phyloP scores from a whole-genome alignment of 176 grass and related monocot species.

The Elaeis guineensis region DNA sequence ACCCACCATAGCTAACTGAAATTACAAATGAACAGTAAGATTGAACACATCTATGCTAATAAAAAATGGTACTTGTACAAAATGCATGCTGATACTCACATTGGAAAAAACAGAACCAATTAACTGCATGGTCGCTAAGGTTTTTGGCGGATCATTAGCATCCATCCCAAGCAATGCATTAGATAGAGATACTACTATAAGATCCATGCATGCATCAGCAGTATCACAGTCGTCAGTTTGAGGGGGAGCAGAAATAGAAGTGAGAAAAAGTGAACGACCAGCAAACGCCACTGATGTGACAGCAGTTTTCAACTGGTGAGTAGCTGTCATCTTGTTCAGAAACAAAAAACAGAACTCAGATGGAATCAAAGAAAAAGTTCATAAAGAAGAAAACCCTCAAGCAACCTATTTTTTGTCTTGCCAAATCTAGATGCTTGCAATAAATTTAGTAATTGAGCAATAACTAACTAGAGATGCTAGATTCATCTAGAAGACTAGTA shows the following conservation, averaged over 20 bases:
- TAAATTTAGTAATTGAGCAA: too few relatives aligned
- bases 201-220: slow-evolving; percentile 38
- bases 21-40: slow-evolving; percentile 2
- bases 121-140: slow-evolving; percentile 86
- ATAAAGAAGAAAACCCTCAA: too few relatives aligned
- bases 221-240: slow-evolving; percentile 36
- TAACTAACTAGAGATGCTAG: not conserved
- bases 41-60: slow-evolving; percentile 3
- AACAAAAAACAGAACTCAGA: slow-evolving; percentile 16
- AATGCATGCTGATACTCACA: slow-evolving; percentile 40
- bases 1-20: slow-evolving; percentile 65
- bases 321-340: slow-evolving; percentile 71
- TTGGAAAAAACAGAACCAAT: slow-evolving; percentile 96
- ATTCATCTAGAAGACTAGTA: slow-evolving; percentile 8
- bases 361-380: not conserved
- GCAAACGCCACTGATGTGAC: slow-evolving; percentile 90
- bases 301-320: slow-evolving; percentile 92
- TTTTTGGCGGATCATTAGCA: slow-evolving; percentile 98
- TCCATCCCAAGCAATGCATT: slow-evolving; percentile 99
- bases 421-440: too few relatives aligned
- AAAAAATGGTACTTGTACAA: not conserved
- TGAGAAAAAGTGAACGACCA: slow-evolving; percentile 64
- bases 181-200: slow-evolving; percentile 68
- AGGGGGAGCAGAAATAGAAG: slow-evolving; percentile 42
- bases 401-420: too few relatives aligned